Conservation (phyloP, 768 basidiomycete genomes). For the Lactarius indigo region DNA sequence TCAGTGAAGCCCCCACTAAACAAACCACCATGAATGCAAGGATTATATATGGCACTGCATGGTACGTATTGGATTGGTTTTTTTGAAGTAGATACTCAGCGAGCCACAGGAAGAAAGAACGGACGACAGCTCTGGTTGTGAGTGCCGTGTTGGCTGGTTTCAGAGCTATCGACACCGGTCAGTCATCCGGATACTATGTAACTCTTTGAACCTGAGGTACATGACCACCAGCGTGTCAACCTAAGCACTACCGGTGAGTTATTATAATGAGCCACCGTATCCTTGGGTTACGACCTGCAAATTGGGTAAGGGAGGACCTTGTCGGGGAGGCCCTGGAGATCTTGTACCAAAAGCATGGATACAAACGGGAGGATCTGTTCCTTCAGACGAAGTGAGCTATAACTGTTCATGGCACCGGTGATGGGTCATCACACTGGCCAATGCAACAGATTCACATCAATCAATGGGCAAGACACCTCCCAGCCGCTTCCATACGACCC, state of each 20-base stretch:
- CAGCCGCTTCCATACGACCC: slow-evolving; percentile 76
- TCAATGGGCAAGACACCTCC: slow-evolving; percentile 65
- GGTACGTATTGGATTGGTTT: slow-evolving; percentile 34
- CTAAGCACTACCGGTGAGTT: slow-evolving; percentile 64
- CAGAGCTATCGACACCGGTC: slow-evolving; percentile 80
- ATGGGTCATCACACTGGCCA: neutral
- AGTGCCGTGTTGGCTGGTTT: slow-evolving; percentile 75
- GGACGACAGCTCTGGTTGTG: slow-evolving; percentile 63
- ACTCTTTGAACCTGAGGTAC: neutral
- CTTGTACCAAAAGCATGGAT: slow-evolving; percentile 52
- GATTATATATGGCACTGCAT: slow-evolving; percentile 62
- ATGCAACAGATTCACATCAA: slow-evolving; percentile 59
- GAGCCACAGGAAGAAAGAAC: slow-evolving; percentile 68
- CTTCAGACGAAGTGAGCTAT: slow-evolving; percentile 71
- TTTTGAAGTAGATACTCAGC: neutral
- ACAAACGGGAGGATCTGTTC: slow-evolving; percentile 68
- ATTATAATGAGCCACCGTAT: neutral
- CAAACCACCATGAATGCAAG: slow-evolving; percentile 33
- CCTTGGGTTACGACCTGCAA: neutral
- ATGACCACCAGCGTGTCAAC: slow-evolving; percentile 52
- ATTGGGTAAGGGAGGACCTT: slow-evolving; percentile 47
- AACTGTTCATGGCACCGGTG: neutral
- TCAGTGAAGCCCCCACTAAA: neutral
- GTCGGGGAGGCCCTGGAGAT: slow-evolving; percentile 69
- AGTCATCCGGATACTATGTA: slow-evolving; percentile 21